These are phyloP conservation scores for Rhynchospora tenuis DNA, from an alignment of 176 grass and related monocot species.

Conservation along the genomic window DNA sequence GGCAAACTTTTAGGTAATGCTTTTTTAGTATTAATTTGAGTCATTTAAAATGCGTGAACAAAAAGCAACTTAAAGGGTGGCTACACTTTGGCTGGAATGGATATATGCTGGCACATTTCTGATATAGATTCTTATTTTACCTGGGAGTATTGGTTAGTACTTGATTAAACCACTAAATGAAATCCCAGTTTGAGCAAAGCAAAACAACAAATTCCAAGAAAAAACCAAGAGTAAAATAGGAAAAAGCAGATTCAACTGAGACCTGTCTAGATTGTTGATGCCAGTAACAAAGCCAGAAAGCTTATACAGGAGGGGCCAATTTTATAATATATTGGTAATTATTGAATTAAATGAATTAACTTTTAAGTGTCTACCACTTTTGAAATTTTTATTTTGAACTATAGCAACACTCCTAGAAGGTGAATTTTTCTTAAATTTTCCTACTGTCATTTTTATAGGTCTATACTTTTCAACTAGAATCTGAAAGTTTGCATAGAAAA, in stretches of 20 bases:
- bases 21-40: constrained; percentile 22
- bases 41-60: constrained; percentile 1
- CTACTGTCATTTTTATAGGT: too few species aligned
- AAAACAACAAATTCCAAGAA: background rate
- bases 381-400: too few species aligned
- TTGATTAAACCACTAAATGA: background rate
- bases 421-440: too few species aligned
- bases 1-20: constrained; percentile 74
- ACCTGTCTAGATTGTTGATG: background rate
- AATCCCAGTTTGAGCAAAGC: background rate
- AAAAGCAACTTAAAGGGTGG: background rate
- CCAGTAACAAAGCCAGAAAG: background rate
- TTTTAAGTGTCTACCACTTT: too few species aligned
- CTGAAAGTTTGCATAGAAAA: too few species aligned
- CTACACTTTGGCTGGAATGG: background rate
- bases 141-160: background rate
- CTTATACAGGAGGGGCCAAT: too few species aligned
- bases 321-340: too few species aligned
- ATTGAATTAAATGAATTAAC: too few species aligned
- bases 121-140: background rate
- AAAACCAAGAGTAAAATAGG: background rate
- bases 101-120: background rate
- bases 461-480: too few species aligned
- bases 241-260: background rate
- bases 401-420: too few species aligned